A percentile compares a stretch with the other conserved stretches of the same genome.
phyloP scores from a whole-genome alignment of 2,329 filamentous ascomycete species.

The Epichloe sibirici region DNA sequence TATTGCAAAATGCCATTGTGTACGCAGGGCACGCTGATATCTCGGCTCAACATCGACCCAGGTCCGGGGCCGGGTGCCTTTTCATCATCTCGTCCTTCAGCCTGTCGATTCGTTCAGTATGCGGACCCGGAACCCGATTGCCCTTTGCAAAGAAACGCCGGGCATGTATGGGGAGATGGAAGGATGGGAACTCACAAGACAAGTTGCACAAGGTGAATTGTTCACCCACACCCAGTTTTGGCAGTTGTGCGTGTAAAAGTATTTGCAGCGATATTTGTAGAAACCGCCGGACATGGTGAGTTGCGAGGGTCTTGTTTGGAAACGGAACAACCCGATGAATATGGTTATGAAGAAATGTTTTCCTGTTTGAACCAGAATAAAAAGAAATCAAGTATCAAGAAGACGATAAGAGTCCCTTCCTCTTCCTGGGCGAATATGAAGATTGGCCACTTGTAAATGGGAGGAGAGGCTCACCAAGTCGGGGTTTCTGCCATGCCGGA shows the following conservation, averaged over 20 bases:
- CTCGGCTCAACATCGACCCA: constrained; percentile 20
- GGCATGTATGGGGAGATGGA: no score
- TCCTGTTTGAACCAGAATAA: neutral
- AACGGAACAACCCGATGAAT: neutral
- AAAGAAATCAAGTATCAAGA: neutral
- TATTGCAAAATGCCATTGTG: constrained; percentile 35
- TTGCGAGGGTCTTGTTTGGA: neutral
- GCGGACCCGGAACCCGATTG: neutral
- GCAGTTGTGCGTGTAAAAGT: constrained; percentile 39
- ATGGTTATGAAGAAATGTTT: neutral
- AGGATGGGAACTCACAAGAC: constrained; percentile 28
- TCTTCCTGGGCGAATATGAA: no score
- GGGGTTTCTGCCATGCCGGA: neutral
- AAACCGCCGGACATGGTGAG: constrained; percentile 26
- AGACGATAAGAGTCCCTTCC: neutral
- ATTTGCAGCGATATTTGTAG: constrained; percentile 44
- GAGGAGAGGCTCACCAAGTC: neutral
- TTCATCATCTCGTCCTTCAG: constrained; percentile 36
- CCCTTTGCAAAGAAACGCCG: no score
- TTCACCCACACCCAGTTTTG: constrained; percentile 43
- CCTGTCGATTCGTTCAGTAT: constrained; percentile 20
- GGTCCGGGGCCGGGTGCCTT: constrained; percentile 15
- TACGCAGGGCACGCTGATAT: constrained; percentile 33
- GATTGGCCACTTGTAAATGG: neutral
- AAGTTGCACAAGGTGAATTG: constrained; percentile 35